Conservation (phyloP, 1,139 yeast genomes). For the Neolecta irregularis region DNA sequence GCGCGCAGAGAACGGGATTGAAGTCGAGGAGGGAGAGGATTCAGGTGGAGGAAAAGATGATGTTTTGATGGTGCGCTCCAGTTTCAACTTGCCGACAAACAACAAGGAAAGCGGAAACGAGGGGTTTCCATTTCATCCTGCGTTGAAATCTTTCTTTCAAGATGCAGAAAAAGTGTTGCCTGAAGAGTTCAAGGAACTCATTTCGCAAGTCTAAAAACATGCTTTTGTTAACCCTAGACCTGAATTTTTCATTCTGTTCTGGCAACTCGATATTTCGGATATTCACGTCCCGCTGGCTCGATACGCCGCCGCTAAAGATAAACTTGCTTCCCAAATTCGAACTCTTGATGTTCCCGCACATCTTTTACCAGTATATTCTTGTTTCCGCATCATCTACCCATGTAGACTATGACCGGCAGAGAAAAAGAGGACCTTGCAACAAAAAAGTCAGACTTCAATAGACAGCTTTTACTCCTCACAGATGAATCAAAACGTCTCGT, state of each 20-base stretch:
- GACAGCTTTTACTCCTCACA: conserved; percentile 2
- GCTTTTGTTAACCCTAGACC: conserved; percentile 15
- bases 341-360: conserved; percentile 2
- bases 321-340: not conserved
- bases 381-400: not conserved
- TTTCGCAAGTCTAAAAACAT: not conserved
- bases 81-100: not conserved
- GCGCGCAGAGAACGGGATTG: no score
- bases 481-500: conserved; percentile 22
- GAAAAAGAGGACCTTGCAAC: conserved; percentile 1
- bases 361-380: conserved; percentile 1
- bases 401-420: not conserved
- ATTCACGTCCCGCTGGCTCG: conserved; percentile 39
- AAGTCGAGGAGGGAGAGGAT: no score
- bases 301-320: conserved; percentile 34
- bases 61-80: no score
- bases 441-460: conserved; percentile 2
- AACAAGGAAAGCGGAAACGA: not conserved
- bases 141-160: not conserved
- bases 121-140: not conserved
- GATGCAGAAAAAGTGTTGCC: not conserved
- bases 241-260: conserved; percentile 45
- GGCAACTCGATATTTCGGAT: conserved; percentile 67
- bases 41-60: no score
- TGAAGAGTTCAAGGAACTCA: conserved; percentile 1